Base-by-base conservation (phyloP, 805 yeast genomes). In the Myxozyma vanderwaltii region DNA sequence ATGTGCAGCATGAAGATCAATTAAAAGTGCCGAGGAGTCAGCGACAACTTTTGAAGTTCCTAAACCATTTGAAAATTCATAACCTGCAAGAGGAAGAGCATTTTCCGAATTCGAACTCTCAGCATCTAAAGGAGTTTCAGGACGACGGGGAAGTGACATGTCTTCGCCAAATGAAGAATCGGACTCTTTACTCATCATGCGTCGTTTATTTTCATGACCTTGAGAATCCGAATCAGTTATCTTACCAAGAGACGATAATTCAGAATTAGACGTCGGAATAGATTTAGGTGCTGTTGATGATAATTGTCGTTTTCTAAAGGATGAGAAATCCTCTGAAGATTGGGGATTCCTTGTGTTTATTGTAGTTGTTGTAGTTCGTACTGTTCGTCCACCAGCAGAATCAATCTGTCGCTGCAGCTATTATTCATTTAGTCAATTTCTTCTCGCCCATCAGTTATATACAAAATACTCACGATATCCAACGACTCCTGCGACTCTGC, bases 1-100 rank as follows among this genome's bases (percentile, higher is more conserved):
- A 24, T 39, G 58, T n/a, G 51, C 53, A 17, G 58, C 60, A 15
- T 45, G 43, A 8, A 52, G 39, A 33, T 36, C 54, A 23, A 54
- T 51, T 17, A 26, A 49, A 38, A 45, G 47, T 4, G 19, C 47
- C 23, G 27, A 31, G 13, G 54, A 33, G 15, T 21, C 29, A 21
- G 51, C 23, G 43, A 4, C 19, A 29, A 29, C 33, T n/a, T n/a
- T n/a, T n/a, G n/a, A n/a, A n/a, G n/a, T n/a, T n/a, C n/a, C n/a
- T n/a, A n/a, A n/a, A n/a, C n/a, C n/a, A n/a, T n/a, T n/a, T n/a
- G n/a, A n/a, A n/a, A n/a, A n/a, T n/a, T n/a, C n/a, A n/a, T n/a
- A n/a, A n/a, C n/a, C n/a, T n/a, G n/a, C n/a, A n/a, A n/a, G n/a
- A n/a, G n/a, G 33, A 7, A 10, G 33, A 29, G 43, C 17, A 19